Evolutionary conservation across 192 early-diverging fungal genomes (phyloP).

Genomic region (Pilobolus umbonatus): DNA sequence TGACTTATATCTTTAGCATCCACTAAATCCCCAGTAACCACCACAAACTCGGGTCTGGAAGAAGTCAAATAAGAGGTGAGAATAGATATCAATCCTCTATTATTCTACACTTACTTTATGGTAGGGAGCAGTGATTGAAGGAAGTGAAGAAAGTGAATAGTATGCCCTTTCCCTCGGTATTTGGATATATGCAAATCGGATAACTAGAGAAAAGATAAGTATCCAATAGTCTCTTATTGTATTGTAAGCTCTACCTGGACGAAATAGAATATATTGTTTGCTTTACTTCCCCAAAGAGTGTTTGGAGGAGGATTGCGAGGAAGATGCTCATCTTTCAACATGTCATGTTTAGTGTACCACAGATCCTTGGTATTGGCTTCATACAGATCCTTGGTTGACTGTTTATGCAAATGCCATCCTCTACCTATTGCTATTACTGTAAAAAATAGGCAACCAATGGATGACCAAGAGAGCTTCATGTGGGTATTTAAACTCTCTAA

Average conservation of each 20-base stretch:
- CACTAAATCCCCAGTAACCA: slow-evolving; percentile 84
- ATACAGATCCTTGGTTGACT: slow-evolving; percentile 9
- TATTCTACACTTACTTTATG: slow-evolving; percentile 32
- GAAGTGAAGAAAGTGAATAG: slow-evolving; percentile 72
- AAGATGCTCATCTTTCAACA: neutral
- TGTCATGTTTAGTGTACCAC: slow-evolving; percentile 1
- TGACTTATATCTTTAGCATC: slow-evolving; percentile 74
- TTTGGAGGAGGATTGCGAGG: too few relatives aligned
- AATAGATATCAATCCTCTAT: neutral
- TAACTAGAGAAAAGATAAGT: slow-evolving; percentile 41
- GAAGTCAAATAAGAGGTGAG: neutral
- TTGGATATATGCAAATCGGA: slow-evolving; percentile 85
- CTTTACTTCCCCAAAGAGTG: too few relatives aligned
- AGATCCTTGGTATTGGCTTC: slow-evolving; percentile 6
- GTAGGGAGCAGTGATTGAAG: slow-evolving; percentile 66
- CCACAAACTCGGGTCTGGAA: slow-evolving; percentile 65
- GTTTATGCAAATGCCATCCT: too few relatives aligned
- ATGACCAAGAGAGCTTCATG: too few relatives aligned
- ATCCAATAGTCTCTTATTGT: neutral
- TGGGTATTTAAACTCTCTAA: too few relatives aligned
- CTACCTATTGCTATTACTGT: too few relatives aligned
- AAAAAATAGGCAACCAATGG: too few relatives aligned
- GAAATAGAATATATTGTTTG: slow-evolving; percentile 62
- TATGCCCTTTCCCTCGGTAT: slow-evolving; percentile 53
- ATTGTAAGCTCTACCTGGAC: slow-evolving; percentile 47